Conservation (phyloP, 169 alveolate species). For the Plasmodium billcollinsi region DNA sequence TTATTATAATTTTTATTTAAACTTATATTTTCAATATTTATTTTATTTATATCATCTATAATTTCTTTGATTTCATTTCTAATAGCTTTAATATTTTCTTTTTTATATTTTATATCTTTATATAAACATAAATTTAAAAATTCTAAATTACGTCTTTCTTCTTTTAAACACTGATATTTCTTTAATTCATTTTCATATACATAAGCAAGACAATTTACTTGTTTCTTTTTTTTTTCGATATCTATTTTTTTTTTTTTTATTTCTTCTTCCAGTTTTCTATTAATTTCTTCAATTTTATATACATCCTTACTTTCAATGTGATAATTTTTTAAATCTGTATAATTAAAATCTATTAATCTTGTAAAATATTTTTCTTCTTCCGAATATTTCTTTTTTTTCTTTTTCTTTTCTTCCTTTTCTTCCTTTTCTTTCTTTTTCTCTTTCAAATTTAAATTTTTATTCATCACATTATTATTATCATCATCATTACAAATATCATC, state of each 20-base stretch:
- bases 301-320: conserved; percentile 70
- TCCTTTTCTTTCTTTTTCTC: background rate
- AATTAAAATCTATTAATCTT: conserved; percentile 50
- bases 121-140: conserved; percentile 58
- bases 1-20: conserved; percentile 38
- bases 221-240: conserved; percentile 45
- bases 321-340: conserved; percentile 21
- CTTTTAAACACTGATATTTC: conserved; percentile 66
- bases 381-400: background rate
- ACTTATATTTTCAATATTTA: conserved; percentile 47
- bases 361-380: conserved; percentile 34
- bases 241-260: conserved; percentile 37
- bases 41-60: conserved; percentile 61
- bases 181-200: conserved; percentile 59
- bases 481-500: too few relatives aligned
- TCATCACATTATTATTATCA: background rate
- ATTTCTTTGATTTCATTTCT: conserved; percentile 64
- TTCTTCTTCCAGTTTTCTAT: conserved; percentile 55
- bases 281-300: conserved; percentile 58
- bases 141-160: conserved; percentile 68
- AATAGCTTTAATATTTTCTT: conserved; percentile 44
- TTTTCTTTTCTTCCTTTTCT: background rate
- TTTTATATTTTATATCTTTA: conserved; percentile 67
- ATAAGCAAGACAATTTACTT: conserved; percentile 44
- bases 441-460: background rate